Base-by-base conservation (phyloP, 2,329 filamentous ascomycete species). In the Emmonsiellopsis sp. region DNA sequence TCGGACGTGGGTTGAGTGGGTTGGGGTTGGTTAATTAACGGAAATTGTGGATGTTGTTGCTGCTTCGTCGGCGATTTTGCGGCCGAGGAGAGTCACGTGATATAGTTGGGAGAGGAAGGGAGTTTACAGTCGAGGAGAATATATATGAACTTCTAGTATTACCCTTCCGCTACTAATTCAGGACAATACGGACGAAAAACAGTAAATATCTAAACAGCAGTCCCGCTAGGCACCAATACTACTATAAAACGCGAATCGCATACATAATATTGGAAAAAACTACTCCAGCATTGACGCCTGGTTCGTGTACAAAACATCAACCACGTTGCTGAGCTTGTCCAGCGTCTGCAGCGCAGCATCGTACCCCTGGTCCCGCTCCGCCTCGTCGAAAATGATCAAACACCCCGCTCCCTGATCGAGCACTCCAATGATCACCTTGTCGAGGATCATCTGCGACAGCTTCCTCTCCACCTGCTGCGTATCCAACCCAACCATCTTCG, bases 381-480 rank as follows among this genome's bases (percentile, higher is more conserved):
- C 89, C 81, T 98, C 93, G 67, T 98, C 93, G 67, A 86, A 98
- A 63, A 98, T 89, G 71, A 96, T 95, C 69, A 98, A 79, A 71
- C 94, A 97, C 40, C 92, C 92, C n/a, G 90, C 89, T 49, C 93
- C 93, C 74, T 98, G 93, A 70, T 98, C 93, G 62, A 98, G 76
- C 53, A 98, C 93, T 55, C 94, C 93, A 62, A 96, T 89, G 67
- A 98, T 97, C 65, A 97, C 89, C 79, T 96, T 96, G 77, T 98
- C 93, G 55, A 98, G 80, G 67, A 98, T 98, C 94, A 98, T 98
- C 79, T 98, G 94, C 45, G 89, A 94, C 59, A 98, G 80, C 80
- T 98, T 98, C 64, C 91, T 84, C 82, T 98, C 94, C 56, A 98
- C 93, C 76, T 97, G 92, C 71, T 89, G 86, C 30, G 89, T 95